Evolutionary conservation across 306 rosid genomes (phyloP).

Genomic region (Sphenostylis stenocarpa): DNA sequence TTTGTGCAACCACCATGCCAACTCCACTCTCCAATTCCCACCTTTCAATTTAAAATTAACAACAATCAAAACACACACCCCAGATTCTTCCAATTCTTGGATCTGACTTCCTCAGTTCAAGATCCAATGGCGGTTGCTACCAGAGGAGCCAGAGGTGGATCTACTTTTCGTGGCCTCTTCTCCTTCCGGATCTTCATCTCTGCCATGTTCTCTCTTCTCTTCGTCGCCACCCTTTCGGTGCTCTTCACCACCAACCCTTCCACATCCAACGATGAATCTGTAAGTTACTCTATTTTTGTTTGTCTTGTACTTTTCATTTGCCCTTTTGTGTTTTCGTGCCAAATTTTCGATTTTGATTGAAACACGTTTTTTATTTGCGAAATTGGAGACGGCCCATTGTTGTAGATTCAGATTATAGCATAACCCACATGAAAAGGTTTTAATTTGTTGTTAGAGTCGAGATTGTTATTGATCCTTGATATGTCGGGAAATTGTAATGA

Average conservation of each 20-base stretch:
- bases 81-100: slow-evolving; percentile 20
- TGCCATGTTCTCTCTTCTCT: slow-evolving; percentile 83
- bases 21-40: slow-evolving; percentile 14
- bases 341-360: slow-evolving; percentile 29
- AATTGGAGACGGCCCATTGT: slow-evolving; percentile 24
- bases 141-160: slow-evolving; percentile 85
- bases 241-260: slow-evolving; percentile 72
- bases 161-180: slow-evolving; percentile 75
- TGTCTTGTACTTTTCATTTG: background rate
- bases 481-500: background rate
- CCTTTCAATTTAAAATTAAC: background rate
- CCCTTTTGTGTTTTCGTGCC: background rate
- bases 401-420: slow-evolving; percentile 25
- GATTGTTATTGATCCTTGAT: background rate
- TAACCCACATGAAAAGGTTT: slow-evolving; percentile 9
- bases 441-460: background rate
- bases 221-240: slow-evolving; percentile 84
- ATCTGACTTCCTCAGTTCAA: slow-evolving; percentile 30
- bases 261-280: slow-evolving; percentile 63
- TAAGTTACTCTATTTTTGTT: slow-evolving; percentile 43
- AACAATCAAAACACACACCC: background rate
- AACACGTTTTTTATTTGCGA: slow-evolving; percentile 8
- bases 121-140: slow-evolving; percentile 83
- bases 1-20: background rate
- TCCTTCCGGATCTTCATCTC: slow-evolving; percentile 97